Evolutionary conservation across 768 basidiomycete species (phyloP), one percentile per base, ranked within the genome.

Genomic region (Dioszegia aurantiaca): DNA sequence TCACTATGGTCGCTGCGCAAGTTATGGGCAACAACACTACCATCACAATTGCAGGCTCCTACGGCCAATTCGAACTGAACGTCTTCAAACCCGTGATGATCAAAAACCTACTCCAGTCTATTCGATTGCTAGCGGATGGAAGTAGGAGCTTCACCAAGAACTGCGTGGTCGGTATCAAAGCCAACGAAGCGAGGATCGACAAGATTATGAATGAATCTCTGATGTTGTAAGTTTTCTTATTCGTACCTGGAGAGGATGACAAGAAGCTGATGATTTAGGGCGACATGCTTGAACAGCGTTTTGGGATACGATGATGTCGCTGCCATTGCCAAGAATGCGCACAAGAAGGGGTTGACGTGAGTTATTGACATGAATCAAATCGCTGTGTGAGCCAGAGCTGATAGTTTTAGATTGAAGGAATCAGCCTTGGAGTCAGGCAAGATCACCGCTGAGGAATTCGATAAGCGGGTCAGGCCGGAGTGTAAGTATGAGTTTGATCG

Each of bases 81-180:
- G 95, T 98, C 16, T 99, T 97, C 83, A 99, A 99, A 80, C 95
- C 95, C 44, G 91, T 98, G 61, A 88, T 98, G 69, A 94, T 94
- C 79, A 95, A 93, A 81, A 98, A 95, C 78, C 88, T 99, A 28
- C 80, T 98, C 53, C 93, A 94, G 78, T 92, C 90, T 77, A 93
- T 98, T 70, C 87, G 94, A 21, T 80, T 99, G 53, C 81, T 98
- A 52, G 84, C 89, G 60, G 95, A 98, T 77, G 95, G 94, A 85
- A 69, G 90, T 27, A 86, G 90, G 37, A 95, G 92, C 44, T 94
- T 98, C 80, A 97, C 91, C 58, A 89, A 89, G 81, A 87, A 99
- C 80, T 98, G 95, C 77, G 86, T 98, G 39, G 87, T 91, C 42
- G 95, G 95, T 42, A 94, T 99, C 73, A 80, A 88, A 78, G 95